Base-by-base conservation (phyloP, 768 basidiomycete species). In the Lactifluus subvellereus region DNA sequence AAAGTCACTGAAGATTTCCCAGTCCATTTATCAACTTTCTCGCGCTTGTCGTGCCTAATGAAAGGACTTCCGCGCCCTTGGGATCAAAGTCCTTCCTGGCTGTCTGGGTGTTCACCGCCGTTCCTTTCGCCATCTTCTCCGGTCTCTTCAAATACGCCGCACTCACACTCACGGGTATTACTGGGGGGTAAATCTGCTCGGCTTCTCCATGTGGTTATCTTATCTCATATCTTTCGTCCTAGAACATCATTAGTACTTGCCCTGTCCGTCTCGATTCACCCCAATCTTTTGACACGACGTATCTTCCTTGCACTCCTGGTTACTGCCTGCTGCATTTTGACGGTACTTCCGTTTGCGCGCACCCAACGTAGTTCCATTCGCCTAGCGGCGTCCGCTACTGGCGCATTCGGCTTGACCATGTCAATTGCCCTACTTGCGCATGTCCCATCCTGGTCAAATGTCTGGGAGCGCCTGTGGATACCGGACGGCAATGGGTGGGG, bases 11-110 rank as follows among this genome's bases (percentile, higher is more conserved):
- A 67, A 37, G 32, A 42, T 18, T 22, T 53, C 48, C 4, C 16
- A 84, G 84, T 85, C 6, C 83, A 87, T 66, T 66, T 84, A 18
- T 75, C 83, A 10, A 87, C 87, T 83, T 87, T 66, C 77, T 88
- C 6, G 69, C 82, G 4, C 74, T 87, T 9, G 72, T 88, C 22
- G 77, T 87, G 18, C 83, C 84, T 2, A 78, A 78, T 40, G 76
- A 77, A 40, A 78, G 83, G 1, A 65, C 77, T 0, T 78, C 82
- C 38, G 60, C 77, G 2, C 68, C 78, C 1, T 73, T 85, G 18
- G 76, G 78, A 4, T 58, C 78, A 6, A 79, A 77, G 42, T 74
- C 83, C 6, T 88, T 88, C 70, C 68, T 86, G 13, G 79, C 83
- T 11, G 76, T 85, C 22, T 87, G 84, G 84, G 64, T 87, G 16